phyloP scores from a whole-genome alignment of 2,329 filamentous ascomycete genomes.

The Ceratocystiopsis brevicomis region DNA sequence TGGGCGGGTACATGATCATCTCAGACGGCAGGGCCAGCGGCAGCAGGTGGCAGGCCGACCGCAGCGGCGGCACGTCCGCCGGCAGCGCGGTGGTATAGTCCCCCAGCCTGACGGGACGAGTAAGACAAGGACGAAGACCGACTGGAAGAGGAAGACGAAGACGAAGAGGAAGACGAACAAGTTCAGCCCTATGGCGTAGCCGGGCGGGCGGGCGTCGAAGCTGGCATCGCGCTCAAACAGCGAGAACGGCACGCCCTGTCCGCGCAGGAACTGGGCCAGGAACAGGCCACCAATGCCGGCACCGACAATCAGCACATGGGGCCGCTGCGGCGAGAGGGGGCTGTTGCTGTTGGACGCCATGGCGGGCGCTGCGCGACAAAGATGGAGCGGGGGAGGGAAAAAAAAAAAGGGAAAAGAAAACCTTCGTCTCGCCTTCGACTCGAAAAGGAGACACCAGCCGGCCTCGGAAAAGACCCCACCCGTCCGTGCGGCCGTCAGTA shows the following conservation, averaged over 20 bases:
- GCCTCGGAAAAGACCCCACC: too few relatives aligned
- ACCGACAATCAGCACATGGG: constrained; percentile 21
- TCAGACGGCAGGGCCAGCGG: constrained; percentile 13
- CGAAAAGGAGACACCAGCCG: too few relatives aligned
- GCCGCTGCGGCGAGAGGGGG: neutral
- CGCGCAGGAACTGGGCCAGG: constrained; percentile 21
- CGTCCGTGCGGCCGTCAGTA: too few relatives aligned
- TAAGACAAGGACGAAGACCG: neutral
- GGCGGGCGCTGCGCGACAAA: neutral
- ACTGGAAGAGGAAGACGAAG: neutral
- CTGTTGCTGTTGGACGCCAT: neutral
- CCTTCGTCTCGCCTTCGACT: too few relatives aligned
- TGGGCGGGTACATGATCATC: constrained; percentile 7
- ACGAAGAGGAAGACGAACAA: constrained; percentile 5
- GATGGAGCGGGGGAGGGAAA: too few relatives aligned
- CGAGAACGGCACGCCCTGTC: constrained; percentile 15
- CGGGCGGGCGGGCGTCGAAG: constrained; percentile 10
- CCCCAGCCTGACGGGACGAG: constrained; percentile 6
- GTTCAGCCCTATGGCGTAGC: constrained; percentile 17
- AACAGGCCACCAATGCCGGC: constrained; percentile 23
- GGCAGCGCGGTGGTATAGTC: constrained; percentile 9
- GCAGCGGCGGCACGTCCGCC: constrained; percentile 9
- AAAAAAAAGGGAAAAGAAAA: too few relatives aligned
- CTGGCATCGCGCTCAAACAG: constrained; percentile 21
- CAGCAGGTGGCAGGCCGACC: constrained; percentile 10